Evolutionary conservation across 2,329 filamentous ascomycete genomes (phyloP).

Genomic region (Neobulgaria alba): DNA sequence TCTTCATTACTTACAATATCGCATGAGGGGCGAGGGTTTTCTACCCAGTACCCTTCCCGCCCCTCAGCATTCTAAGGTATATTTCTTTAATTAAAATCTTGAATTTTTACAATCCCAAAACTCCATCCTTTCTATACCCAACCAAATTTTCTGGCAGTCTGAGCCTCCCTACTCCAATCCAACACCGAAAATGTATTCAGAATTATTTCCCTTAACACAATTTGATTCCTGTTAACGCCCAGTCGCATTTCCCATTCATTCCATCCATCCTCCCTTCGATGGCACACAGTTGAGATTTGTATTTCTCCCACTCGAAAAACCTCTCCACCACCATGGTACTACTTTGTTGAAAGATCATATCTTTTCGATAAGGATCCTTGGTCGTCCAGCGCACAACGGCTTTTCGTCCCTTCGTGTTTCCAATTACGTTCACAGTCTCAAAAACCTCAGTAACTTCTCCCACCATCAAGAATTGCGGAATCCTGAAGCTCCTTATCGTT

Average conservation of each 20-base stretch:
- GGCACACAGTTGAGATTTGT: slow-evolving; percentile 7
- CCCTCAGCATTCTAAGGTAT: too few relatives aligned
- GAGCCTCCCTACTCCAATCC: slow-evolving; percentile 1
- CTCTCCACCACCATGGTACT: slow-evolving; percentile 9
- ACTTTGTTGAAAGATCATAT: slow-evolving; percentile 15
- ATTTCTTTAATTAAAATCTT: too few relatives aligned
- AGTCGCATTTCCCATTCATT: slow-evolving; percentile 11
- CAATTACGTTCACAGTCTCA: too few relatives aligned
- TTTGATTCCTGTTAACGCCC: slow-evolving; percentile 10
- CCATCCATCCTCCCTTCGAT: slow-evolving; percentile 15
- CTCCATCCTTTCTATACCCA: too few relatives aligned
- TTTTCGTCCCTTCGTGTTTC: too few relatives aligned
- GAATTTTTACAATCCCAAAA: neutral
- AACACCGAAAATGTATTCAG: slow-evolving; percentile 1
- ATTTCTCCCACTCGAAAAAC: slow-evolving; percentile 4
- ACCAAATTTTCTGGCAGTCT: neutral
- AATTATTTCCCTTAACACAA: slow-evolving; percentile 7
- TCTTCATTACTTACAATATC: too few relatives aligned
- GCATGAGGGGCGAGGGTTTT: neutral
- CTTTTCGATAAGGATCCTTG: slow-evolving; percentile 11
- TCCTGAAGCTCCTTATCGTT: slow-evolving; percentile 11
- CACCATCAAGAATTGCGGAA: slow-evolving; percentile 12
- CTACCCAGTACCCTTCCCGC: neutral
- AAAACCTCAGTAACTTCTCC: slow-evolving; percentile 9
- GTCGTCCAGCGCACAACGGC: slow-evolving; percentile 12